Base-by-base conservation (phyloP, 352 stramenopile species). In the Globisporangium okanoganense region DNA sequence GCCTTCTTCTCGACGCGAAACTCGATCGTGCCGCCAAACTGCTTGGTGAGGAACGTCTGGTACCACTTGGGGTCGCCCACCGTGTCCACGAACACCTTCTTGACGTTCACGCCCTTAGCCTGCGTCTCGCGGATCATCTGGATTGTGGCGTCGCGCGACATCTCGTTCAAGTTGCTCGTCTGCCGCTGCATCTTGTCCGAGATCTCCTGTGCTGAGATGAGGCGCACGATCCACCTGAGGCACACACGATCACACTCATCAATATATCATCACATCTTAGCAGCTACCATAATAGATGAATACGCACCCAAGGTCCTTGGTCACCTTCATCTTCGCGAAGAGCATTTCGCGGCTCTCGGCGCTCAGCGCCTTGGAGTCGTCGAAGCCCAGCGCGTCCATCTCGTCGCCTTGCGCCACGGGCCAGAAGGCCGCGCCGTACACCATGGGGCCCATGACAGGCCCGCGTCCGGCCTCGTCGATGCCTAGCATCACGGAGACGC, bases 1-100 rank as follows among this genome's bases (percentile, higher is more conserved):
- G 95, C 96, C 65, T 98, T 98, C 78, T 97, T 97, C 69, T 96
- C 90, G n/a, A 98, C 96, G 36, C 91, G 82, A 67, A 99, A 98
- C 58, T 90, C 71, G 69, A 98, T 97, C 24, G 71, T 82, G 25
- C 85, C 84, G 44, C 88, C 73, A 57, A 96, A 96, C 51, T 95
- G 80, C 65, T 95, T 94, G 50, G 95, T 95, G 48, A 99, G 70
- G 66, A 96, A 97, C 20, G 58, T 85, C 76, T 95, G 79, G 65
- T 99, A 99, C 67, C 73, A 90, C 4, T 82, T 77, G 31, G 93
- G 79, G 70, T 98, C 91, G 22, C 95, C 95, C 22, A 99, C 95
- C 12, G 96, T 98, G 73, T 99, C 96, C 56, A 99, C 96, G 54
- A 93, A 98, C 53, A 97, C 88, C 49, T 97, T 77, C 35, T 78